Base-by-base conservation (phyloP, 257 asterid genomes). In the Nicotiana obtusifolia region DNA sequence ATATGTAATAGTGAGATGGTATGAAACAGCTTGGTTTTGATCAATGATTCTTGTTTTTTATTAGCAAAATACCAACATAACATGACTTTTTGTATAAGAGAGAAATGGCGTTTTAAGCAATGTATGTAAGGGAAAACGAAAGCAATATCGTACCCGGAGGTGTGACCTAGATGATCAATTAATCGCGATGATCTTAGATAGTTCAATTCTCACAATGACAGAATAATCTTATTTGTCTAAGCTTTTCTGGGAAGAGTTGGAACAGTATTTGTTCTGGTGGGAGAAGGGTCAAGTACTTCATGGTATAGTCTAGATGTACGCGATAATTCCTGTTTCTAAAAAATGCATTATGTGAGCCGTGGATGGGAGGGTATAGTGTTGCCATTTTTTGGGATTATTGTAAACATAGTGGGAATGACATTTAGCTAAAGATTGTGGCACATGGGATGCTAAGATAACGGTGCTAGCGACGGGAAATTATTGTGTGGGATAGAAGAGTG, bases 381-480 rank as follows among this genome's bases (percentile, higher is more conserved):
- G 8, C 1, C 26, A 41, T 6, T 71, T 1, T 71, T 71, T 75
- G 33, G 24, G 62, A 49, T 24, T 75, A 47, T 24, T 75, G 79
- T 49, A 24, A 75, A 24, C 15, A 15, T 15, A 24, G 79, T 73
- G 79, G 62, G 20, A 49, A 15, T 73, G 41, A 28, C 24, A 24
- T 33, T 67, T 17, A 33, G 53, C 4, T 19, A 33, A 67, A 35
- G 76, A 35, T 47, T 47, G 79, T 73, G 24, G 41, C 62, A 73
- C 79, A 73, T 73, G 62, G 77, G 61, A 52, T 52, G 57, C 57
- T 52, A 52, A 15, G 57, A 52, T 52, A 15, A 15, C 7, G 56
- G 30, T 69, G 77, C 10, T 37, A 37, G 59, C 59, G 60, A 73
- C 14, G 60, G 78, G 78, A 44, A 44, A 71, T 71, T 9, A 61